Base-by-base conservation (phyloP, 495 filamentous ascomycete species). In the Parmelia sp. region DNA sequence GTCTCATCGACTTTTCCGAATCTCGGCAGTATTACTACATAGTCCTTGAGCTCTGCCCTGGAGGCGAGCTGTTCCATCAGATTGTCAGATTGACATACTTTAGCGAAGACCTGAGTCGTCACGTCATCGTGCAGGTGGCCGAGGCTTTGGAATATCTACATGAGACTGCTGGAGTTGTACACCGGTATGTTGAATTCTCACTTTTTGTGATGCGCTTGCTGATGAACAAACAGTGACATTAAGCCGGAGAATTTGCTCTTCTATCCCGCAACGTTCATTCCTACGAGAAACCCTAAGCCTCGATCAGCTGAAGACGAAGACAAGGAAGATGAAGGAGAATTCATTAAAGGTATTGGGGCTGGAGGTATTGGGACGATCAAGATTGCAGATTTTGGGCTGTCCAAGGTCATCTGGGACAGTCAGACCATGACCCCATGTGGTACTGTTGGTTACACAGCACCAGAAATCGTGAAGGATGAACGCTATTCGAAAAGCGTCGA, bases 401-500 rank as follows among this genome's bases (percentile, higher is more conserved):
- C 92, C 53, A 98, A 98, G 76, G 87, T 98, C 61, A 91, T 98
- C 14, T 98, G 94, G 94, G 95, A 98, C 70, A 92, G 84, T 62
- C 90, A 96, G 72, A 98, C 94, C n/a, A 97, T 97, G 91, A 98
- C 94, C 3, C 94, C 94, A 27, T 98, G 94, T 75, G 94, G 94
- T 39, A 98, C 94, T 5, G 94, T 97, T 61, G 94, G 94, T 37
- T 98, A 98, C 74, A 97, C 94, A 21, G 94, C 94, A n/a, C 94
- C 94, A 8, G 94, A 98, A 74, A 98, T 98, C 58, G 94, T 98
- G 60, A 97, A 97, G 76, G 94, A 98, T 76, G 94, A 98, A 74
- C 86, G 93, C 44, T 98, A 98, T 71, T 97, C 94, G 10, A 98
- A 97, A 79, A 92, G 91, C 69, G 94, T 98, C 47, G 94, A 98